Evolutionary conservation across 768 basidiomycete genomes (phyloP).

Genomic region (Hypholoma fasciculare): DNA sequence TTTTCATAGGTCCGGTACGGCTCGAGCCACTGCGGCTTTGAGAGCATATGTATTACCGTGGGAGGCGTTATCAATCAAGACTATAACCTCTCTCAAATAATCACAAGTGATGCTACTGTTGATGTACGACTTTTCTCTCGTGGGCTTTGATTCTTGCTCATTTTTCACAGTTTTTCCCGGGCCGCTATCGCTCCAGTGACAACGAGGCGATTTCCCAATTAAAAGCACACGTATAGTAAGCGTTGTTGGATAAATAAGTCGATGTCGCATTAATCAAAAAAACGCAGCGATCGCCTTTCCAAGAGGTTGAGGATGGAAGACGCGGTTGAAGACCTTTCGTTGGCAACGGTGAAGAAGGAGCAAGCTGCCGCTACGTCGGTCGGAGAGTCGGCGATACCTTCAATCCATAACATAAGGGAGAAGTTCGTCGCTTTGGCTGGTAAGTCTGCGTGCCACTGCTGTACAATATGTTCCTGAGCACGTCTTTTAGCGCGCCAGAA

Average conservation of each 20-base stretch:
- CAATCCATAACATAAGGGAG: not conserved
- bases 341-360: too few species aligned
- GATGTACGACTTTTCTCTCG: not conserved
- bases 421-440: not conserved
- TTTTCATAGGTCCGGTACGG: not conserved
- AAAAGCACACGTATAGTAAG: conserved; percentile 8
- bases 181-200: not conserved
- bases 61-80: conserved; percentile 9
- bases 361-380: too few species aligned
- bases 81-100: not conserved
- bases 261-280: not conserved
- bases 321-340: not conserved
- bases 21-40: conserved; percentile 2
- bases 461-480: not conserved
- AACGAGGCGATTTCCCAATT: not conserved
- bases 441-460: not conserved
- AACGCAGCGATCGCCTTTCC: conserved; percentile 1
- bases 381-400: too few species aligned
- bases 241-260: not conserved
- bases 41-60: conserved; percentile 1
- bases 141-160: not conserved
- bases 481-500: not conserved
- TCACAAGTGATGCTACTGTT: not conserved
- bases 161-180: not conserved
- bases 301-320: not conserved